phyloP scores from a whole-genome alignment of 352 stramenopile genomes.

The Globisporangium sylvaticum region DNA sequence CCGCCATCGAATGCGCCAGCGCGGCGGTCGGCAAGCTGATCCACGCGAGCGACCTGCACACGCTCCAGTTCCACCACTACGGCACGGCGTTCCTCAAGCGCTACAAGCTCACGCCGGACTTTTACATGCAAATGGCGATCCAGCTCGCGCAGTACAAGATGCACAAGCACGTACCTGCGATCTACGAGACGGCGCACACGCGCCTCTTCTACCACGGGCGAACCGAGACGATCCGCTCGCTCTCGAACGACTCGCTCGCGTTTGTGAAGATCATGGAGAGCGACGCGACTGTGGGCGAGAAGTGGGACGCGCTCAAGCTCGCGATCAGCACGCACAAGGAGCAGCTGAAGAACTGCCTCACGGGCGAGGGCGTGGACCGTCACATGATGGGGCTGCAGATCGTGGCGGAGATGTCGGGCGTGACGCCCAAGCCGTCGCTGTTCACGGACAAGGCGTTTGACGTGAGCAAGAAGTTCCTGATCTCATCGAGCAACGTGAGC shows the following conservation, averaged over 20 bases:
- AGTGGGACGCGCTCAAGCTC: constrained; percentile 85
- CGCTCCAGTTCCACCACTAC: constrained; percentile 91
- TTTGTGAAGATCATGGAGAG: constrained; percentile 92
- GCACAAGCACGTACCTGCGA: constrained; percentile 89
- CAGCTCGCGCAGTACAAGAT: constrained; percentile 97
- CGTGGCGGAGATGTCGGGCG: constrained; percentile 89
- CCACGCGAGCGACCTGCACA: constrained; percentile 87
- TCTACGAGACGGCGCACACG: constrained; percentile 97
- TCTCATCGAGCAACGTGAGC: constrained; percentile 95
- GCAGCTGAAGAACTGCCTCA: constrained; percentile 83
- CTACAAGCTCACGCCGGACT: constrained; percentile 95
- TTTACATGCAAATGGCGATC: constrained; percentile 96
- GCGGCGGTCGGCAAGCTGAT: constrained; percentile 91
- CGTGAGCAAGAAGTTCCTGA: constrained; percentile 92
- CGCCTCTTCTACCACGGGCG: constrained; percentile 96
- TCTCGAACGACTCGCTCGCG: constrained; percentile 85
- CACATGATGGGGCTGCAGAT: constrained; percentile 96
- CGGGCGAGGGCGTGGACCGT: constrained; percentile 90
- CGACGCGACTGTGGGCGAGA: constrained; percentile 48
- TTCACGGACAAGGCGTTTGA: constrained; percentile 93
- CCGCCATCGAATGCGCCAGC: constrained; percentile 84
- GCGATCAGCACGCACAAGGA: constrained; percentile 91
- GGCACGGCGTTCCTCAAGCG: constrained; percentile 90
- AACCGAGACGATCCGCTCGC: constrained; percentile 89
- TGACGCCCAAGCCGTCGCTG: constrained; percentile 83